Conservation (phyloP, 179 eudicot genomes). For the Nepenthes alata region DNA sequence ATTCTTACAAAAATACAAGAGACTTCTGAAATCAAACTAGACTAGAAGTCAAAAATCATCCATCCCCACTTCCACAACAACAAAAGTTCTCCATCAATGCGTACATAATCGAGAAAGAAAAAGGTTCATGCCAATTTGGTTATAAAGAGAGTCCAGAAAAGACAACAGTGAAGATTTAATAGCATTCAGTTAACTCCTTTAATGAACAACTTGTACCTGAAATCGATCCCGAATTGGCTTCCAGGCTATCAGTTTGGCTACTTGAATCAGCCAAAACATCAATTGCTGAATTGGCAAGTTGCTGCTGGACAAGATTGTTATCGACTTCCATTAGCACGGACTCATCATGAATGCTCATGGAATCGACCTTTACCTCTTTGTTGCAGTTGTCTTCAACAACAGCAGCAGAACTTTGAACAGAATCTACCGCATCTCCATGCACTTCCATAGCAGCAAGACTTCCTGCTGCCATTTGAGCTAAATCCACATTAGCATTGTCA, state of each 20-base stretch:
- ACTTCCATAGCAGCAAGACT: slow-evolving; percentile 4
- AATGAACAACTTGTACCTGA: slow-evolving; percentile 35
- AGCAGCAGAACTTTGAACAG: slow-evolving; percentile 1
- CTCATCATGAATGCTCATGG: slow-evolving; percentile 9
- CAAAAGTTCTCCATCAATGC: too few relatives aligned
- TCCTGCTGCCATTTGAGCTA: slow-evolving; percentile 3
- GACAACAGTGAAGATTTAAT: too few relatives aligned
- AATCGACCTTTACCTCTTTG: slow-evolving; percentile 8
- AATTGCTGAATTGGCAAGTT: slow-evolving; percentile 17
- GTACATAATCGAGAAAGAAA: too few relatives aligned
- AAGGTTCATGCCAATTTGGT: too few relatives aligned
- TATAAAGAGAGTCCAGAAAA: too few relatives aligned
- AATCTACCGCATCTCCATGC: slow-evolving; percentile 11
- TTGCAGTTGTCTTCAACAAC: not conserved
- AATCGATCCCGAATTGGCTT: slow-evolving; percentile 51
- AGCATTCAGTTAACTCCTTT: not conserved
- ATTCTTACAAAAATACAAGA: too few relatives aligned
- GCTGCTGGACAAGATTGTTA: slow-evolving; percentile 15
- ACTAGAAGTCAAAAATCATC: too few relatives aligned
- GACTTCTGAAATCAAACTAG: too few relatives aligned
- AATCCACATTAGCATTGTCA: slow-evolving; percentile 1
- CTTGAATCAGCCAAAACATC: slow-evolving; percentile 29
- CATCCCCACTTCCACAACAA: too few relatives aligned
- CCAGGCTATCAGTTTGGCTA: slow-evolving; percentile 48
- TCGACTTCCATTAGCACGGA: slow-evolving; percentile 19